phyloP scores from a whole-genome alignment of 108 stramenopile species.

The Thalassiosira profunda region DNA sequence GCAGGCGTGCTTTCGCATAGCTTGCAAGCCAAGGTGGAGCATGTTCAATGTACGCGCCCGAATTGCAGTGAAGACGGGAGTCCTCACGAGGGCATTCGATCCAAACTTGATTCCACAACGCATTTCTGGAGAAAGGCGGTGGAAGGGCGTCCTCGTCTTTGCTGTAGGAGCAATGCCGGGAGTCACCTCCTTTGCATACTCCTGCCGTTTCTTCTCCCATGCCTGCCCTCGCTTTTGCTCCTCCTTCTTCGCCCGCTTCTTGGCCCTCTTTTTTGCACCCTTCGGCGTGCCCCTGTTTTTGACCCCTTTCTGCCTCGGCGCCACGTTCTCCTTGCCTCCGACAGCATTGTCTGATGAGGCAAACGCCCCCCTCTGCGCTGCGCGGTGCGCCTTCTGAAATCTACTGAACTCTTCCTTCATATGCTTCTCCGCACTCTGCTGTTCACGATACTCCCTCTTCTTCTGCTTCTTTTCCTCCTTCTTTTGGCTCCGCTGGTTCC shows the following conservation, averaged over 20 bases:
- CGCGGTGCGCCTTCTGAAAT: conserved; percentile 4
- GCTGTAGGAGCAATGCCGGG: no score
- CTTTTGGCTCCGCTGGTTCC: background rate
- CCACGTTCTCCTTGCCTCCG: background rate
- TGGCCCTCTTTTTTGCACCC: conserved; percentile 8
- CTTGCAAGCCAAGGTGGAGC: background rate
- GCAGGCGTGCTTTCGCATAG: background rate
- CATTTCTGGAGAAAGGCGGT: background rate
- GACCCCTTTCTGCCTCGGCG: no score
- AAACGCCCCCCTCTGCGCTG: conserved; percentile 3
- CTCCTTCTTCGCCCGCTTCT: background rate
- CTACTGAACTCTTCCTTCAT: conserved; percentile 3
- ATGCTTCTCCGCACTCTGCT: background rate
- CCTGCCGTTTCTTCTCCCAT: no score
- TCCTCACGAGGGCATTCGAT: background rate
- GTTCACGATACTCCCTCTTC: background rate
- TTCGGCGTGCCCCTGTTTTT: no score
- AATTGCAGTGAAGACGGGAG: background rate
- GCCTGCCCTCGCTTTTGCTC: background rate
- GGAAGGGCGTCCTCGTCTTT: conserved; percentile 8
- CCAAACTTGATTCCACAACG: conserved; percentile 15
- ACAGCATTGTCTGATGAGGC: background rate
- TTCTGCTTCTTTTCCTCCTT: background rate
- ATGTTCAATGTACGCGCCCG: background rate
- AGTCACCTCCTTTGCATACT: no score